Percentiles rank a stretch among this genome's conserved stretches.
These are phyloP conservation scores for Cryoendolithus antarcticus DNA, from an alignment of 2,329 filamentous ascomycete species.

Conservation along the genomic window DNA sequence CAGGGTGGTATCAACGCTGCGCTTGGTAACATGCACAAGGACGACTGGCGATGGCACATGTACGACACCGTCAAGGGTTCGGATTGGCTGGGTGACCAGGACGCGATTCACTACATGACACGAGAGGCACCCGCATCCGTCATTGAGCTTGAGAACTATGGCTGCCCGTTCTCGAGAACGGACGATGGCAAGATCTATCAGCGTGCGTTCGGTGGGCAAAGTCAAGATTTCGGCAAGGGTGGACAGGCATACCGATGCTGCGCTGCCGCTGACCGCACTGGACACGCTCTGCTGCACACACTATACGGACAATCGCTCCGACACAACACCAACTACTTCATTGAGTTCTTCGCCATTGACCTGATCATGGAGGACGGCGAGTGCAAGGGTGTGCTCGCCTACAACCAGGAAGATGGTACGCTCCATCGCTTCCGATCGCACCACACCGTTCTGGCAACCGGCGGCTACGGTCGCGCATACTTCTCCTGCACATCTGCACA, in stretches of 20 bases:
- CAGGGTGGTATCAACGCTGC: constrained; percentile 77
- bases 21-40: constrained; percentile 91
- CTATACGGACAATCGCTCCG: constrained; percentile 93
- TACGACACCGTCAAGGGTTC: constrained; percentile 97
- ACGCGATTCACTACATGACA: constrained; percentile 98
- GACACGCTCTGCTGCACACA: constrained; percentile 94
- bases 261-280: constrained; percentile 90
- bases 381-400: constrained; percentile 91
- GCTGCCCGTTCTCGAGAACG: constrained; percentile 91
- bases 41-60: constrained; percentile 99
- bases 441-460: constrained; percentile 93
- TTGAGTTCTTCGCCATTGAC: constrained; percentile 96
- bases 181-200: constrained; percentile 97
- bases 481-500: constrained; percentile 97
- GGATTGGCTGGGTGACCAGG: constrained; percentile 94
- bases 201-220: constrained; percentile 96
- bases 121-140: constrained; percentile 84
- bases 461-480: constrained; percentile 95
- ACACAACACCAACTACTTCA: constrained; percentile 99
- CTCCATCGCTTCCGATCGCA: constrained; percentile 93
- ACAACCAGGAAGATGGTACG: constrained; percentile 98
- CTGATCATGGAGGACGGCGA: constrained; percentile 95
- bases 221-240: constrained; percentile 87
- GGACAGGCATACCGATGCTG: constrained; percentile 97
- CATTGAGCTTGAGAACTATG: constrained; percentile 93